Conservation (phyloP, 192 early-diverging fungal genomes). For the Backusella liffmaniae region DNA sequence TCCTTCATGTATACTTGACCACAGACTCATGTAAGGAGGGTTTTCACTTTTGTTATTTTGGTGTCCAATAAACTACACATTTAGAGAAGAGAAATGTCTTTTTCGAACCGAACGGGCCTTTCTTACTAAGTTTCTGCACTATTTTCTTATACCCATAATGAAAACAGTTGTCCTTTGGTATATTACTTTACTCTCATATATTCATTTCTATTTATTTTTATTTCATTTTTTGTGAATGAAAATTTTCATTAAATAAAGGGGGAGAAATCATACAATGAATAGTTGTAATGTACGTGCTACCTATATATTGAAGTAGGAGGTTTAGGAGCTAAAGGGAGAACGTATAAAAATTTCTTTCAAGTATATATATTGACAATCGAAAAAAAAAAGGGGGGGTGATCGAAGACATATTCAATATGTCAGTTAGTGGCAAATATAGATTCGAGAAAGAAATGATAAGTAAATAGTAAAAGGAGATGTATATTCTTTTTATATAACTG, state of each 20-base stretch:
- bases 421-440: neutral
- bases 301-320: neutral
- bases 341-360: neutral
- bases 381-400: neutral
- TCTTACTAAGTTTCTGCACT: neutral
- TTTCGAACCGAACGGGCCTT: neutral
- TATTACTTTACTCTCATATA: neutral
- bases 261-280: neutral
- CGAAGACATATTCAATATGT: neutral
- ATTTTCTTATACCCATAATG: neutral
- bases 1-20: neutral
- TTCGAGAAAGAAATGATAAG: neutral
- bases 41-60: neutral
- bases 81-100: neutral
- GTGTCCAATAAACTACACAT: neutral
- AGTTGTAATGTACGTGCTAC: neutral
- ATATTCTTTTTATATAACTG: neutral
- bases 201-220: neutral
- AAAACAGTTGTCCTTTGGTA: neutral
- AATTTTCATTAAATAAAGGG: conserved; percentile 1
- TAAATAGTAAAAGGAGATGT: neutral
- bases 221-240: conserved; percentile 7
- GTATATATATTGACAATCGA: neutral
- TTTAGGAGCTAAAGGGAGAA: neutral
- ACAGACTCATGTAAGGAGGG: neutral